phyloP scores from a whole-genome alignment of 169 alveolate species.

The Cryptosporidium canis region DNA sequence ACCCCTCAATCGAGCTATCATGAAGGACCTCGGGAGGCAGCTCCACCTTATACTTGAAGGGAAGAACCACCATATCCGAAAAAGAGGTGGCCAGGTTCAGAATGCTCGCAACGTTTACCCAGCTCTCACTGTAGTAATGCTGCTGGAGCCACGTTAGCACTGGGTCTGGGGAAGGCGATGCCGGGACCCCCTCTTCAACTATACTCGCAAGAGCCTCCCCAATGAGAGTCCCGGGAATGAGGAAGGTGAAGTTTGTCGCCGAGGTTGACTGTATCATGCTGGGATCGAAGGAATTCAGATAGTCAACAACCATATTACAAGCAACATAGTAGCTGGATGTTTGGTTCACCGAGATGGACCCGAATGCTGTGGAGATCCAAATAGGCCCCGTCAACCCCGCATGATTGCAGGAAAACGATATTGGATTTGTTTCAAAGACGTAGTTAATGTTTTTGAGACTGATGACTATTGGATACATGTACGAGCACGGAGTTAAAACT shows the following conservation, averaged over 20 bases:
- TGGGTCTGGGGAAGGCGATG: conserved; percentile 34
- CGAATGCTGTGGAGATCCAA: conserved; percentile 72
- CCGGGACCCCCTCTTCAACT: conserved; percentile 3
- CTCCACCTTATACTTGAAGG: conserved; percentile 30
- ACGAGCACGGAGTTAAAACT: conserved; percentile 61
- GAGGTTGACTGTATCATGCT: conserved; percentile 60
- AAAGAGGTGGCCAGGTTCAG: conserved; percentile 49
- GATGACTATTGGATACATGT: conserved; percentile 62
- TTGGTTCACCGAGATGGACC: conserved; percentile 67
- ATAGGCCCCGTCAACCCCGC: conserved; percentile 65
- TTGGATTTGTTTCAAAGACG: conserved; percentile 39
- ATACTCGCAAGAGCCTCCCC: conserved; percentile 12
- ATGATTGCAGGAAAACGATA: conserved; percentile 40
- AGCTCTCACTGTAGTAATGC: conserved; percentile 45
- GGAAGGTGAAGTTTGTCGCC: conserved; percentile 59
- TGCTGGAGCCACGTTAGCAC: conserved; percentile 59
- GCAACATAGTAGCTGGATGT: conserved; percentile 59
- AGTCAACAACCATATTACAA: conserved; percentile 47
- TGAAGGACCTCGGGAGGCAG: conserved; percentile 24
- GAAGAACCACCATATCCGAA: conserved; percentile 38
- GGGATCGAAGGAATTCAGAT: conserved; percentile 19
- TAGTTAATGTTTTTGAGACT: conserved; percentile 55
- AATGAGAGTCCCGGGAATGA: conserved; percentile 37
- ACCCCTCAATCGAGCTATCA: conserved; percentile 4
- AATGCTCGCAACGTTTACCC: conserved; percentile 38